A percentile compares a stretch with the other conserved stretches of the same genome.
Conservation (phyloP, 345 rosid species). For the Eucalyptus leucophloia region DNA sequence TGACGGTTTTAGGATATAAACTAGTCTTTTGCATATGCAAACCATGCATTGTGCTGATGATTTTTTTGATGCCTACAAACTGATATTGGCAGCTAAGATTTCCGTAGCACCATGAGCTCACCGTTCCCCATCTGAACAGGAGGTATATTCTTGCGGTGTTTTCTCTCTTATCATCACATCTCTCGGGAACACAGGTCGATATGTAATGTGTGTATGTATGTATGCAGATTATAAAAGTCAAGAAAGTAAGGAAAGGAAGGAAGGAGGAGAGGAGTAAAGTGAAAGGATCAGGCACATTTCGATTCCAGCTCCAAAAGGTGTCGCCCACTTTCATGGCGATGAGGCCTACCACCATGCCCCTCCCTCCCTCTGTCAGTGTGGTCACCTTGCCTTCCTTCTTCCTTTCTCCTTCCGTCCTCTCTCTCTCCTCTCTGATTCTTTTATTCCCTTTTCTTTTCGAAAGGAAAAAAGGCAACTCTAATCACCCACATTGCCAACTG, state of each 20-base stretch:
- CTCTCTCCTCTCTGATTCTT: neutral
- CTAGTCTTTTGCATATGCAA: neutral
- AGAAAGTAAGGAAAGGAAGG: neutral
- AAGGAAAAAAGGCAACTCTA: neutral
- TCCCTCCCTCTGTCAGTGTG: neutral
- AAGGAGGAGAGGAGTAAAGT: neutral
- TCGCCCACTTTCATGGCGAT: neutral
- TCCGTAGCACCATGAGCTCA: neutral
- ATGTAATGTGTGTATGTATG: neutral
- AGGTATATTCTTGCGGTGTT: neutral
- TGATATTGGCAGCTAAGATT: neutral
- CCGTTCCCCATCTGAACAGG: neutral
- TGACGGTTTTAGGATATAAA: neutral
- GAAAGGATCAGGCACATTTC: neutral
- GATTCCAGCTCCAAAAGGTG: neutral
- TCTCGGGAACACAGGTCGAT: neutral
- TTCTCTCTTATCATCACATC: neutral
- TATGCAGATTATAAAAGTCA: neutral
- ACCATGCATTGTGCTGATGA: neutral
- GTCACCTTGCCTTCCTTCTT: neutral
- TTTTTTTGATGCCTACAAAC: neutral
- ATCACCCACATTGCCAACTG: neutral
- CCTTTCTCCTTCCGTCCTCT: neutral
- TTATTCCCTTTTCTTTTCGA: neutral
- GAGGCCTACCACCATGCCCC: neutral